Base-by-base conservation (phyloP, 2,329 filamentous ascomycete species). In the Botrytis porri region DNA sequence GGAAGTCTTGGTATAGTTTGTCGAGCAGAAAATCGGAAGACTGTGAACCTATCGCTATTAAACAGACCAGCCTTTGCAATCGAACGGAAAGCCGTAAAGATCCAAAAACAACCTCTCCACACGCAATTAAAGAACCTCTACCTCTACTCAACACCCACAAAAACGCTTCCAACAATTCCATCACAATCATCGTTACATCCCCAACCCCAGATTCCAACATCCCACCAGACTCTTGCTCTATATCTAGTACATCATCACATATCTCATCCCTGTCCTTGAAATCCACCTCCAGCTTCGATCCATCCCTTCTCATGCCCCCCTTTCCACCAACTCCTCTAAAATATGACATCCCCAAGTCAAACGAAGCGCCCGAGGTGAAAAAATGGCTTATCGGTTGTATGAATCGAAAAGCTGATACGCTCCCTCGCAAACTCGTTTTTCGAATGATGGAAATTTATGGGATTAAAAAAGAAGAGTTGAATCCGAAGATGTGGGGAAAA, bases 161-260 rank as follows among this genome's bases (percentile, higher is more conserved):
- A 25, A 71, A 72, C 16, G 69, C 74, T 32, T 45, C 66, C 12
- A 72, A 57, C 18, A 70, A 63, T 4, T 72, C 77, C 14, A 73
- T 79, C 32, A 76, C 71, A 32, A 79, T 79, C 43, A 75, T 77
- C n/a, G 71, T 79, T 59, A 79, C 77, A 25, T 75, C 76, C 37
- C 77, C 77, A 18, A 79, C 77, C 20, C 73, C 76, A 60, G 76
- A 77, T 20, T 72, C 74, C 16, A 71, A 74, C 32, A 63, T 39
- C n/a, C 48, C 65, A 35, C 25, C 39, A 72, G 66, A 54, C 37
- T 60, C 32, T 69, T 51, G 29, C 29, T 35, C 54, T 62, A 66
- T 18, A 48, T 66, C 43, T 59, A 70, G 18, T 62, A 59, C 51
- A 57, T 67, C 48, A 18, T 67, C 39, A 37, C 39, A 57, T 57